Evolutionary conservation across 2,329 filamentous ascomycete species (phyloP), one percentile per base, ranked within the genome.

Genomic region (Karstenula rhodostoma): DNA sequence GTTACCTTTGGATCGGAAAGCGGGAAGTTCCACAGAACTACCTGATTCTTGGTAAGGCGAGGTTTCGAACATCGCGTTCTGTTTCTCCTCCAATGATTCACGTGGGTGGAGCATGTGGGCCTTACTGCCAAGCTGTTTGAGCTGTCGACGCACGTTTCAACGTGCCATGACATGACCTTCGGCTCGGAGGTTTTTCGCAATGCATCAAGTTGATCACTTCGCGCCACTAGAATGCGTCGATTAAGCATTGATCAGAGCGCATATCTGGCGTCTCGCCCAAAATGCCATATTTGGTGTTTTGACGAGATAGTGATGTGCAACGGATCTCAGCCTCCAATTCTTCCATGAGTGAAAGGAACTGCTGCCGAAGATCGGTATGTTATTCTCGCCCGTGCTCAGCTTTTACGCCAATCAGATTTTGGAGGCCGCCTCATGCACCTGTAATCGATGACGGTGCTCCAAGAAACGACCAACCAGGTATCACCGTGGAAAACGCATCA

Each of bases 21-120:
- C 33, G 50, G 23, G n/a, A 33, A 10, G 57, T n/a, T 40, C 51
- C 58, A 29, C 25, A 52, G 15, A 27, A 33, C 58, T 60, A 60
- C 47, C 40, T 17, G 19, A 17, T 17, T 56, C 42, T 23, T 15
- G 47, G 47, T n/a, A 50, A 44, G 12, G 47, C 43, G 22, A 33
- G 13, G 40, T 53, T 47, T 48, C 43, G 29, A 19, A 40, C 49
- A 54, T 1, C 32, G 7, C 44, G 37, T 25, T 48, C 9, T 50
- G 46, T 50, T 57, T 50, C 55, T 50, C 44, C 55, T 22, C 55
- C n/a, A 57, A 57, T 57, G 13, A 44, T 23, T 13, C 27, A 8
- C 15, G 3, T 13, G 22, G 17, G n/a, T 29, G 50, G 22, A 42
- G 35, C 50, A 52, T 42, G 32, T 25, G 55, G 27, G 49, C 15